phyloP scores from a whole-genome alignment of 2,329 filamentous ascomycete species.

The Neurospora crassa region DNA sequence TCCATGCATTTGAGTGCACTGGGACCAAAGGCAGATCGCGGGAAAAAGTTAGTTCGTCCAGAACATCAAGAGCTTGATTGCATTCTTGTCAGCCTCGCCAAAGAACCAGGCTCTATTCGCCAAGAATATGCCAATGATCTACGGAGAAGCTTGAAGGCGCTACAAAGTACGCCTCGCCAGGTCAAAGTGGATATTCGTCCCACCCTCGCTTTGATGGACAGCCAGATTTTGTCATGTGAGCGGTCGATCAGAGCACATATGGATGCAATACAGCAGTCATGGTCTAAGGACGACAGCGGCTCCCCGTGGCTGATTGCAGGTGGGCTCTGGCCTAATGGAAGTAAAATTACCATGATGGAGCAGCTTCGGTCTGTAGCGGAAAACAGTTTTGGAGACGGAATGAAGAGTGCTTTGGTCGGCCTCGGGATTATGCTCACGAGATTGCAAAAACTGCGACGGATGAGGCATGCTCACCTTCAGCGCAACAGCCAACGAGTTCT shows the following conservation, averaged over 20 bases:
- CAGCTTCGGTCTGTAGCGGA: conserved; percentile 30
- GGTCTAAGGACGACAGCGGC: neutral
- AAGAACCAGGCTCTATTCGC: neutral
- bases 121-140: neutral
- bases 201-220: neutral
- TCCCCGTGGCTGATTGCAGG: conserved; percentile 14
- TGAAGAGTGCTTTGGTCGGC: conserved; percentile 30
- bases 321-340: conserved; percentile 36
- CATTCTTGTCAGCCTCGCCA: neutral
- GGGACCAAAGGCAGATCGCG: neutral
- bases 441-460: conserved; percentile 34
- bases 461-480: conserved; percentile 24
- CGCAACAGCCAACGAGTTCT: conserved; percentile 20
- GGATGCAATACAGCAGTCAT: neutral
- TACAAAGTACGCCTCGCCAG: neutral
- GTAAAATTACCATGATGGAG: conserved; percentile 33
- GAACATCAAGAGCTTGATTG: neutral
- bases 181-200: neutral
- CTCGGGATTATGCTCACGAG: conserved; percentile 34
- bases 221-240: neutral
- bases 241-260: neutral
- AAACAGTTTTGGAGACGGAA: conserved; percentile 22
- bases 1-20: neutral
- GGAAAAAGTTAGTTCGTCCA: neutral
- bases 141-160: neutral